These are phyloP conservation scores for Lipomyces chichibuensis DNA, from an alignment of 805 yeast species.

Conservation along the genomic window DNA sequence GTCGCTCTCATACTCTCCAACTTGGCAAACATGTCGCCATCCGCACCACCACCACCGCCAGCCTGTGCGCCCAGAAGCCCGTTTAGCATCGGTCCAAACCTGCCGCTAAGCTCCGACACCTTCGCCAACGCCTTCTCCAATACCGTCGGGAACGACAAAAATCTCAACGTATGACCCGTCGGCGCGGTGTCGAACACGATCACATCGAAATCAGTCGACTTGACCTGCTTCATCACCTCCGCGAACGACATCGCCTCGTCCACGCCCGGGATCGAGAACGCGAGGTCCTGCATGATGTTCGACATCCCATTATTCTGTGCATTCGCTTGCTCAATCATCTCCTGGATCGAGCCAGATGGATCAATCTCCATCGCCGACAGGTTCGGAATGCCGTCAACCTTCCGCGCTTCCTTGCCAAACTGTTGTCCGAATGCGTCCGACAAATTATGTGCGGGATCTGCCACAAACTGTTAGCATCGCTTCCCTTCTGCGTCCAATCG, in stretches of 20 bases:
- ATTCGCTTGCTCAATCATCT: slow-evolving; percentile 62
- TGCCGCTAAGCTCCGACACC: slow-evolving; percentile 81
- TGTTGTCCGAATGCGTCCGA: slow-evolving; percentile 98
- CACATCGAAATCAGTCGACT: slow-evolving; percentile 74
- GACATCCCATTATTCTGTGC: slow-evolving; percentile 55
- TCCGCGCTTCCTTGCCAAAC: slow-evolving; percentile 94
- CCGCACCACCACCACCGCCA: slow-evolving; percentile 52
- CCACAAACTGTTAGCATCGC: slow-evolving; percentile 51
- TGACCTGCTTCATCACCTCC: slow-evolving; percentile 96
- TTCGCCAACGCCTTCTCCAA: slow-evolving; percentile 84
- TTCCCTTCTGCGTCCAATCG: background rate
- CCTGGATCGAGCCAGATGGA: slow-evolving; percentile 91
- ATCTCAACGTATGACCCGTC: slow-evolving; percentile 96
- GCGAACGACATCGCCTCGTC: slow-evolving; percentile 97
- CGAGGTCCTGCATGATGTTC: slow-evolving; percentile 82
- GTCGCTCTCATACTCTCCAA: slow-evolving; percentile 77
- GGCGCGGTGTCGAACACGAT: slow-evolving; percentile 99
- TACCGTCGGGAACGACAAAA: slow-evolving; percentile 91
- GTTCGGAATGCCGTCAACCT: slow-evolving; percentile 85
- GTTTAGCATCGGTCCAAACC: slow-evolving; percentile 87
- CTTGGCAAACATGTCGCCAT: slow-evolving; percentile 70
- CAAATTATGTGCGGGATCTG: slow-evolving; percentile 98
- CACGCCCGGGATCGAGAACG: slow-evolving; percentile 95
- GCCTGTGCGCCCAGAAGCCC: slow-evolving; percentile 56
- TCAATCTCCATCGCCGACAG: slow-evolving; percentile 98